Evolutionary conservation across 2,329 filamentous ascomycete species (phyloP), one percentile per base, ranked within the genome.

Genomic region (Grosmannia serpens): DNA sequence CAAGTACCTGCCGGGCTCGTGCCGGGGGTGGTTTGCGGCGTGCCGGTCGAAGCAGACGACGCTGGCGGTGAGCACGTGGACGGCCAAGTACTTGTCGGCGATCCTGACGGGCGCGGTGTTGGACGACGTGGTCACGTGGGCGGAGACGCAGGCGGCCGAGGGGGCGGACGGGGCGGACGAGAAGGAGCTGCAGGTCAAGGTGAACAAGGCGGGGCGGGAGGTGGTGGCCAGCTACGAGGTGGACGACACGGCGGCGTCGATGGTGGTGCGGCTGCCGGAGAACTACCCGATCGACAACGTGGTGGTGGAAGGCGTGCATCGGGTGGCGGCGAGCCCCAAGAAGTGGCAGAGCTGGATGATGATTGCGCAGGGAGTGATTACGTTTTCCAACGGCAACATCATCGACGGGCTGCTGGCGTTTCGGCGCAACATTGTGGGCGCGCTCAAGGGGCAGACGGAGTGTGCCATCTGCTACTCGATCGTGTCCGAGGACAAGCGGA

Each of bases 381-480:
- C 89, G 49, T 95, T 97, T 68, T 89, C 89, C 77, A 92, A 94
- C 67, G 91, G 91, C 57, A 89, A 83, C 68, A 83, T 99, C 59
- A 87, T 91, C 57, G 92, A 97, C 65, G 94, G 91, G 1, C 76
- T 99, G 33, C 79, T 86, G 15, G 85, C 89, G 10, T 97, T 95
- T 78, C 84, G 88, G 63, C 83, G 86, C 62, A 97, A 97, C 70
- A 86, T 99, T 15, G 82, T 86, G 17, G 89, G 90, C 1, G 89
- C 89, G 4, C 79, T 99, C 64, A 94, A 95, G 74, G 94, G 91
- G 41, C 91, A 97, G 72, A 88, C 82, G 24, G 94, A 99, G 71
- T 99, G 94, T 69, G 90, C 94, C 11, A 97, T 97, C 69, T 97
- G 92, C 76, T 97, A 97, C 75, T 91, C 86, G 60, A 91, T 99